Evolutionary conservation across 148 eudicot species (phyloP), one percentile per base, ranked within the genome.

Genomic region (Chenopodium quinoa): DNA sequence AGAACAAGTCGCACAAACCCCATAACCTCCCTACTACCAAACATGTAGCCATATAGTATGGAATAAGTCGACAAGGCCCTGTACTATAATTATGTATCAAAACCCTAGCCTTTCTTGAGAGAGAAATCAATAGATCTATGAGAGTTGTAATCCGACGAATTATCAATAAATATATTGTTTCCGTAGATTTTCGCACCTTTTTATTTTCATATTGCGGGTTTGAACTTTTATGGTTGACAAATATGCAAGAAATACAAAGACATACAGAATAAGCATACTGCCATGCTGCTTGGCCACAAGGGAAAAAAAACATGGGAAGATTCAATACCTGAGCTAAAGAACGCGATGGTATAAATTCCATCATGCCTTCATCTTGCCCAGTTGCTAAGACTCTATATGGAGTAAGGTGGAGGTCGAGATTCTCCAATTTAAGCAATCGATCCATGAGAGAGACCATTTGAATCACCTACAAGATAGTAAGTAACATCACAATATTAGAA

Each of bases 391-490:
- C 99, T 82, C 95, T 86, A 62, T 96, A 96, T n/a, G 99, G 98
- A 76, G 98, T 96, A 25, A 93, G 89, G 84, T 96, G 95, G 54
- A 96, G 90, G 85, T 96, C 99, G 52, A 96, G 98, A 88, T 93
- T 96, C 89, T 96, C 99, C 88, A 92, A 81, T 82, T 96, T 96
- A 78, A 96, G 97, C 85, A 96, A 85, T 27, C 99, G 92, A 85
- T 96, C 99, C 99, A 96, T 96, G 73, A 96, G 93, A 54, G 97
- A 86, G 32, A 96, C 97, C 98, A 93, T 96, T 89, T 96, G 99
- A 82, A 96, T 85, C 81, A 96, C 98, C 99, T 95, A 86, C 84
- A 86, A 47, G 10, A 72, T 54, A 77, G 14, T 7, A 27, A 77
- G 27, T 7, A 27, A 32, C 60, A 76, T 23, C 40, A 75, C 31